A percentile compares a stretch with the other conserved stretches of the same genome.
These are phyloP conservation scores for Miscanthus lutarioriparius DNA, from an alignment of 176 grass and related monocot species.

Conservation along the genomic window DNA sequence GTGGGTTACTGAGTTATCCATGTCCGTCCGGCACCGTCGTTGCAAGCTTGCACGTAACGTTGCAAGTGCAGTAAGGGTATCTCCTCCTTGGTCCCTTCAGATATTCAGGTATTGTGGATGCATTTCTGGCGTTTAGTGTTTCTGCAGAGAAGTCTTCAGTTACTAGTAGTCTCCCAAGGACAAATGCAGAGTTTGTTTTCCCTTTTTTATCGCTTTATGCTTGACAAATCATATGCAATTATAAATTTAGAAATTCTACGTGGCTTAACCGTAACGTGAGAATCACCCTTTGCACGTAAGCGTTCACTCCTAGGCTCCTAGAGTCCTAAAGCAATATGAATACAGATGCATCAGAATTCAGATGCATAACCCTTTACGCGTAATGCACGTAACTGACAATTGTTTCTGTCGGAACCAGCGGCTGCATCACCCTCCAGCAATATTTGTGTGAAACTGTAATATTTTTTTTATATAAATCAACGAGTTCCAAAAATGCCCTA, in stretches of 20 bases:
- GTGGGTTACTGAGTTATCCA: not conserved
- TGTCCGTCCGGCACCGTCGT: not conserved
- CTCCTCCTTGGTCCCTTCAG: not conserved
- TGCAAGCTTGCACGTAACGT: constrained; percentile 18
- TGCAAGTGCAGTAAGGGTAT: not conserved
- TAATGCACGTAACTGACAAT: not conserved
- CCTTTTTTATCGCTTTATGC: not conserved
- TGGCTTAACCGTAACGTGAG: not conserved
- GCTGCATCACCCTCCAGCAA: not conserved
- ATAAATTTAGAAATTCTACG: not conserved
- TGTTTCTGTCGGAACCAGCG: not conserved
- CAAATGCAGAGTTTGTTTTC: not conserved
- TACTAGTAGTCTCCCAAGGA: not conserved
- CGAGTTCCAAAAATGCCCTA: not conserved
- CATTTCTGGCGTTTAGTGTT: not conserved
- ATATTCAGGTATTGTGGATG: not conserved
- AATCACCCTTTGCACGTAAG: not conserved
- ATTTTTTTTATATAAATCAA: not conserved
- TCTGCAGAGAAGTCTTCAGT: not conserved
- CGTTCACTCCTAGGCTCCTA: not conserved
- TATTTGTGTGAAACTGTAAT: not conserved
- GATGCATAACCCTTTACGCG: too few relatives aligned
- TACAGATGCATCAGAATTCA: not conserved
- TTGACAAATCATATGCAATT: not conserved
- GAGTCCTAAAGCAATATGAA: not conserved